These are phyloP conservation scores for Cetraspora pellucida DNA, from an alignment of 192 early-diverging fungal species.

Conservation along the genomic window DNA sequence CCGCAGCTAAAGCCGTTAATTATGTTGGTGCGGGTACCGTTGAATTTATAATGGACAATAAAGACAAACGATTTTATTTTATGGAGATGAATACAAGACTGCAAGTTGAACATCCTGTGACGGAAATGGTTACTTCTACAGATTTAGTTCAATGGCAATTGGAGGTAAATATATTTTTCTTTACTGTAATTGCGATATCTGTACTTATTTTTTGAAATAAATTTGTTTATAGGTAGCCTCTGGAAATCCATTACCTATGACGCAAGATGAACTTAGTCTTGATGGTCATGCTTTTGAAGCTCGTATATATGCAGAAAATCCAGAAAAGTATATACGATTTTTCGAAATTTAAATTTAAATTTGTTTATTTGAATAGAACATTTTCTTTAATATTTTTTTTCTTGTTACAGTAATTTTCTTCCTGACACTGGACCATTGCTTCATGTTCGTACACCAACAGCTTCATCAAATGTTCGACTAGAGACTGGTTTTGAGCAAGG, in stretches of 20 bases:
- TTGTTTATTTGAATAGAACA: neutral
- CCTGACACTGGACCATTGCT: slow-evolving; percentile 91
- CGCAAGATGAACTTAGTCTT: slow-evolving; percentile 70
- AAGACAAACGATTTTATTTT: slow-evolving; percentile 88
- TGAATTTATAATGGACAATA: slow-evolving; percentile 94
- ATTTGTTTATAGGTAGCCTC: slow-evolving; percentile 67
- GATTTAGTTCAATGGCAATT: slow-evolving; percentile 97
- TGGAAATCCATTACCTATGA: slow-evolving; percentile 79
- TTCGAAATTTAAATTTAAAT: neutral
- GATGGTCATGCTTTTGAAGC: slow-evolving; percentile 96
- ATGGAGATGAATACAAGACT: slow-evolving; percentile 98
- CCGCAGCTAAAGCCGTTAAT: slow-evolving; percentile 88
- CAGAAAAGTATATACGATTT: slow-evolving; percentile 57
- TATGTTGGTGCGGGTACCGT: slow-evolving; percentile 97
- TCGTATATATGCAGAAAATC: slow-evolving; percentile 97
- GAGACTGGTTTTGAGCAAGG: slow-evolving; percentile 94
- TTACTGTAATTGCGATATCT: neutral
- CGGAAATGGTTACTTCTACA: slow-evolving; percentile 93
- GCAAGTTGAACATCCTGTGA: slow-evolving; percentile 96
- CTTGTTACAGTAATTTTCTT: slow-evolving; percentile 70
- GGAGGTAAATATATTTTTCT: slow-evolving; percentile 45
- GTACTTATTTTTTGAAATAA: neutral
- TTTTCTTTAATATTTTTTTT: slow-evolving; percentile 25
- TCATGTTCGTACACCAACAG: slow-evolving; percentile 71
- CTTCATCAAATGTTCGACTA: slow-evolving; percentile 69